Base-by-base conservation (phyloP, 2,329 filamentous ascomycete genomes). In the Fusarium albidum region DNA sequence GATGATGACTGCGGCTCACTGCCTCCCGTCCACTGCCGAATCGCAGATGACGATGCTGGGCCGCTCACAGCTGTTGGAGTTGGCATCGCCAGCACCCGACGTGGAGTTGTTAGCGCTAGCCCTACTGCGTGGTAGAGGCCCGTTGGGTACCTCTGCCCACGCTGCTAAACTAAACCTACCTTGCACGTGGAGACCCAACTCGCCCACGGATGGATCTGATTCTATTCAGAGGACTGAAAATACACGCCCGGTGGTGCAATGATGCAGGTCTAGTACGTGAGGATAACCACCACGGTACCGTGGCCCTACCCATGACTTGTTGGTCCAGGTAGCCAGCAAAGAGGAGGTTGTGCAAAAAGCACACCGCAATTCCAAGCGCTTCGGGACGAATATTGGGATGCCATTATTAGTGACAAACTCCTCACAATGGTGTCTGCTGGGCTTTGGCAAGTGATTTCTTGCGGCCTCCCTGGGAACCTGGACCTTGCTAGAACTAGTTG, bases 161-260 rank as follows among this genome's bases (percentile, higher is more conserved):
- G 54, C 52, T 58, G 35, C 45, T 61, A 47, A 32, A 48, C 57
- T n/a, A n/a, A n/a, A n/a, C n/a, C n/a, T n/a, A n/a, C n/a, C n/a
- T 47, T 32, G 45, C 49, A 59, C 45, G 49, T 62, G 49, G 57
- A 59, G 58, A 46, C 42, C 33, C 50, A 54, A 58, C 48, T 60
- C 34, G 46, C 47, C 51, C 42, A 43, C 33, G 51, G 45, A 32
- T 38, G 51, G 45, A 32, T 38, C 33, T 61, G 41, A 59, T 55
- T 44, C 45, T 58, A 54, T 37, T 35, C 18, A 41, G 34, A 53
- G 32, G 34, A 34, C 39, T 42, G 4, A 29, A 44, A 41, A 49
- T 52, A 42, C 40, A 25, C 26, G 41, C 41, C 17, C 31, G 26
- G 29, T 29, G 41, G 13, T 43, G 29, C 26, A 21, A 45, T 21